Conservation (phyloP, 352 stramenopile genomes). For the Pythium phragmiticola region DNA sequence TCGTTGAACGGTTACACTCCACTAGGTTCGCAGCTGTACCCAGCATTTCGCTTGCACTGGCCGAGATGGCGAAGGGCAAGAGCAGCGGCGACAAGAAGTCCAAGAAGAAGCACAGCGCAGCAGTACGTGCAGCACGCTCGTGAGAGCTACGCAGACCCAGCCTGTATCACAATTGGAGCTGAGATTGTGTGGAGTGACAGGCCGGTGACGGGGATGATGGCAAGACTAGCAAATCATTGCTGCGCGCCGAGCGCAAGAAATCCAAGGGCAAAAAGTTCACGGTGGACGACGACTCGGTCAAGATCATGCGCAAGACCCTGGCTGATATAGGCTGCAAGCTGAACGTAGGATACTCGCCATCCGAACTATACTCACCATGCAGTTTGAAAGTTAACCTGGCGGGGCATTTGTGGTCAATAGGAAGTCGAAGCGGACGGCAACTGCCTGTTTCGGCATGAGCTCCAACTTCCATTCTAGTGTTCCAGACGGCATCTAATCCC, state of each 20-base stretch:
- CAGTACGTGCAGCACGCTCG: slow-evolving; percentile 2
- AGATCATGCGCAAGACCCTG: slow-evolving; percentile 58
- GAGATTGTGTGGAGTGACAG: slow-evolving; percentile 5
- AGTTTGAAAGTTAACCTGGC: no score
- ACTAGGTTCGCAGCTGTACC: slow-evolving; percentile 14
- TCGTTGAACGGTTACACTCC: slow-evolving; percentile 9
- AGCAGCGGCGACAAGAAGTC: slow-evolving; percentile 20
- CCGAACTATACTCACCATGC: not conserved
- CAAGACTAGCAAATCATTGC: slow-evolving; percentile 15
- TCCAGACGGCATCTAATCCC: not conserved
- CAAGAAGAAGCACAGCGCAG: slow-evolving; percentile 22
- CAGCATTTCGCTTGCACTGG: not conserved
- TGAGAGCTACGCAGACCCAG: not conserved
- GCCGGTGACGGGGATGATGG: slow-evolving; percentile 16
- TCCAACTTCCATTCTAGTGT: not conserved
- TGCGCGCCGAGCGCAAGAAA: slow-evolving; percentile 36
- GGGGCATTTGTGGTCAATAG: slow-evolving; percentile 26
- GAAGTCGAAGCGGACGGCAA: slow-evolving; percentile 81
- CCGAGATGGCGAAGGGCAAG: slow-evolving; percentile 26
- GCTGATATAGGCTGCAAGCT: slow-evolving; percentile 64
- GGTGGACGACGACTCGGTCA: slow-evolving; percentile 43
- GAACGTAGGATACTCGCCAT: slow-evolving; percentile 29
- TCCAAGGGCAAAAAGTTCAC: slow-evolving; percentile 30
- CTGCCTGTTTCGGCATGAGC: slow-evolving; percentile 74
- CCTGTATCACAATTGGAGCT: not conserved